phyloP scores from a whole-genome alignment of 345 rosid species.

The Brassica napus region DNA sequence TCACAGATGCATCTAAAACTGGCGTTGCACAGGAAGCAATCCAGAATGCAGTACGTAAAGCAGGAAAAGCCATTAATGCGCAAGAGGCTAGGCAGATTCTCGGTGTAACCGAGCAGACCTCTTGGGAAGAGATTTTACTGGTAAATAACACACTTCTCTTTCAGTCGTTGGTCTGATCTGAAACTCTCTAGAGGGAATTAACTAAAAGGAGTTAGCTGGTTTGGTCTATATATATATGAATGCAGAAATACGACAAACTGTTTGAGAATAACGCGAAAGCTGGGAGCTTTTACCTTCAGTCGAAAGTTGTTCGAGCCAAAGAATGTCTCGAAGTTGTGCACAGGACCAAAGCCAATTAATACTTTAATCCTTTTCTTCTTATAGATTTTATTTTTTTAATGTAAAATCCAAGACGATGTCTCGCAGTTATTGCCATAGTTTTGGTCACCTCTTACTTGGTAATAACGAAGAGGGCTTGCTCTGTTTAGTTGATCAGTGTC shows the following conservation, averaged over 20 bases:
- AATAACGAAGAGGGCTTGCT: neutral
- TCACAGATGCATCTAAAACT: constrained; percentile 79
- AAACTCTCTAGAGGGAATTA: neutral
- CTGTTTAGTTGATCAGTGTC: neutral
- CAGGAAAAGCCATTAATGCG: constrained; percentile 68
- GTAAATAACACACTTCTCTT: constrained; percentile 30
- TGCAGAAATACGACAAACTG: constrained; percentile 72
- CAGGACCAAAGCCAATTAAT: constrained; percentile 48
- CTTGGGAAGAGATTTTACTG: constrained; percentile 87
- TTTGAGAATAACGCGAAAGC: constrained; percentile 79
- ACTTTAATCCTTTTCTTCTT: neutral
- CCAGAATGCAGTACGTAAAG: constrained; percentile 62
- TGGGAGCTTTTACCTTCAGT: constrained; percentile 92
- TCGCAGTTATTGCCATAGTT: constrained; percentile 3
- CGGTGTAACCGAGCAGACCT: constrained; percentile 61
- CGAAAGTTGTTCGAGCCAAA: constrained; percentile 90
- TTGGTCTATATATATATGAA: neutral
- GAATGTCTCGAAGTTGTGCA: constrained; percentile 73
- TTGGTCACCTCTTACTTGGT: neutral
- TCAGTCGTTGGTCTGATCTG: neutral
- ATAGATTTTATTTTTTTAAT: constrained; percentile 7
- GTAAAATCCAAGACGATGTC: constrained; percentile 25
- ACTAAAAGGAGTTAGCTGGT: constrained; percentile 30
- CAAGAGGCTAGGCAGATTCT: constrained; percentile 95
- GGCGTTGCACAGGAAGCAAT: constrained; percentile 82